Evolutionary conservation across 2,329 filamentous ascomycete genomes (phyloP).

Genomic region (Colletotrichum falcatum): DNA sequence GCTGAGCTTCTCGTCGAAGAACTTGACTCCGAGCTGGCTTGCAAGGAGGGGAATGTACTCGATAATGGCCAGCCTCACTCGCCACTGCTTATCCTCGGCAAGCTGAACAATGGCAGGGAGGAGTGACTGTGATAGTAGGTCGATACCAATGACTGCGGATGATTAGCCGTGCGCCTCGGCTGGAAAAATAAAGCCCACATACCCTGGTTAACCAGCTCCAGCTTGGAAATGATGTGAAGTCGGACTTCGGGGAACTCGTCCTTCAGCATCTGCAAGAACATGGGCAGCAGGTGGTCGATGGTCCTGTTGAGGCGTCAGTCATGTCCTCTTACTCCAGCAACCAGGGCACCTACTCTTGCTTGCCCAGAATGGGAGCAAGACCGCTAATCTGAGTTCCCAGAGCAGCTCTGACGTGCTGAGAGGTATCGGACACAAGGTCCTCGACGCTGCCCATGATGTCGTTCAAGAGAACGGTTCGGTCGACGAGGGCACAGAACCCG

Average conservation of each 20-base stretch:
- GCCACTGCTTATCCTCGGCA: slow-evolving; percentile 99
- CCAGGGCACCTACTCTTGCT: slow-evolving; percentile 86
- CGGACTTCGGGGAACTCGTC: slow-evolving; percentile 98
- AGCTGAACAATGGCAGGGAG: slow-evolving; percentile 97
- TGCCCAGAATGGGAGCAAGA: slow-evolving; percentile 94
- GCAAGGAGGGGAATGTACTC: slow-evolving; percentile 98
- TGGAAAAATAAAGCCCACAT: slow-evolving; percentile 46
- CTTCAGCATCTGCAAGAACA: slow-evolving; percentile 99
- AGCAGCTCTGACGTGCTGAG: slow-evolving; percentile 95
- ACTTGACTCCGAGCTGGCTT: slow-evolving; percentile 94
- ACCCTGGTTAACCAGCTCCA: slow-evolving; percentile 98
- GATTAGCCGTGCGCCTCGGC: slow-evolving; percentile 17
- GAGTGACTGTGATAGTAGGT: slow-evolving; percentile 94
- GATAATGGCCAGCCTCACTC: slow-evolving; percentile 96
- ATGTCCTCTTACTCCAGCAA: not conserved
- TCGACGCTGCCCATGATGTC: slow-evolving; percentile 98
- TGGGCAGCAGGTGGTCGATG: slow-evolving; percentile 94
- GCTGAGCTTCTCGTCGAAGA: slow-evolving; percentile 98
- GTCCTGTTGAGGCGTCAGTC: slow-evolving; percentile 67
- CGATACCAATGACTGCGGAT: slow-evolving; percentile 89
- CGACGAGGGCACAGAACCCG: slow-evolving; percentile 92
- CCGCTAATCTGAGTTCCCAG: slow-evolving; percentile 97
- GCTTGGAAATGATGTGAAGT: slow-evolving; percentile 99
- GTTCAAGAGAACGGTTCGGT: slow-evolving; percentile 87
- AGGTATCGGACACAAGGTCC: slow-evolving; percentile 94